A percentile compares a stretch with the other conserved stretches of the same genome.
These are phyloP conservation scores for Volvariella volvacea DNA, from an alignment of 1,284 basidiomycete species.

Conservation along the genomic window DNA sequence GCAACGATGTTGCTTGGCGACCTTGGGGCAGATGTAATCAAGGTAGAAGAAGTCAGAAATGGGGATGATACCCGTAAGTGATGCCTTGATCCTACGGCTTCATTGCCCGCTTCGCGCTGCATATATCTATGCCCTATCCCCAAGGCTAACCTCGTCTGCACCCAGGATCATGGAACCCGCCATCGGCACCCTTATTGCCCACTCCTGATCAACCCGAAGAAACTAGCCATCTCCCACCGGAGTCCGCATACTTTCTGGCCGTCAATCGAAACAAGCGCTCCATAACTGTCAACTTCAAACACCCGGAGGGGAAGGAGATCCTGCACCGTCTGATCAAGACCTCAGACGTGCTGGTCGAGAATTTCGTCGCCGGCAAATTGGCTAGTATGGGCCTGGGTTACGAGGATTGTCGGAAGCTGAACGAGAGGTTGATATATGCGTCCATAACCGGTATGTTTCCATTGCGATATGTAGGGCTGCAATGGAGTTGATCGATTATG, in stretches of 20 bases:
- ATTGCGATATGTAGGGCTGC: not conserved
- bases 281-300: slow-evolving; percentile 83
- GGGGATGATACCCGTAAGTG: slow-evolving; percentile 87
- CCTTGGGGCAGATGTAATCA: slow-evolving; percentile 88
- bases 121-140: not conserved
- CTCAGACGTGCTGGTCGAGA: slow-evolving; percentile 87
- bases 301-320: slow-evolving; percentile 71
- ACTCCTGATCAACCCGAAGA: slow-evolving; percentile 32
- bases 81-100: slow-evolving; percentile 3
- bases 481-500: slow-evolving; percentile 1
- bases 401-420: slow-evolving; percentile 76
- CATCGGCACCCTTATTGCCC: slow-evolving; percentile 53
- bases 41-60: slow-evolving; percentile 72
- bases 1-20: slow-evolving; percentile 88
- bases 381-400: slow-evolving; percentile 81
- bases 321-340: slow-evolving; percentile 66
- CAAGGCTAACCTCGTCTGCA: too few relatives aligned
- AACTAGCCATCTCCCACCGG: slow-evolving; percentile 71
- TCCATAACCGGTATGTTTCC: slow-evolving; percentile 82
- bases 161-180: slow-evolving; percentile 80
- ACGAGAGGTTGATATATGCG: slow-evolving; percentile 81
- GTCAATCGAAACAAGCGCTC: slow-evolving; percentile 89
- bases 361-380: slow-evolving; percentile 82
- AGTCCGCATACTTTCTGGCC: slow-evolving; percentile 90
- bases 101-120: not conserved